Conservation (phyloP, 148 eudicot genomes). For the Beta vulgaris region DNA sequence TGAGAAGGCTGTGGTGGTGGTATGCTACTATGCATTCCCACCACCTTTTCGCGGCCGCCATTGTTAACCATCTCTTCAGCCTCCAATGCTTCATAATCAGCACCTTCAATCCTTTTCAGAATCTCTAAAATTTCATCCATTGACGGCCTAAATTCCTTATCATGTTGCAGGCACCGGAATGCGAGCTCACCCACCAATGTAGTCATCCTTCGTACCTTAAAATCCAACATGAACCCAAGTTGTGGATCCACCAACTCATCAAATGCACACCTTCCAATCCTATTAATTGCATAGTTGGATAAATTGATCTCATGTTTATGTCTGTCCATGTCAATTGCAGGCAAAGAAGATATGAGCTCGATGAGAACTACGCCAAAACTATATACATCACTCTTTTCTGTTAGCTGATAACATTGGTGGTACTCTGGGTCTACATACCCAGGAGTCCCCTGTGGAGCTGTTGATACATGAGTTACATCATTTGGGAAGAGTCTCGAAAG, state of each 20-base stretch:
- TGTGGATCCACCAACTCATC: constrained; percentile 17
- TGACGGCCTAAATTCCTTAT: constrained; percentile 8
- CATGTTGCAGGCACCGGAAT: constrained; percentile 15
- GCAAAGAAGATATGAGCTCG: constrained; percentile 18
- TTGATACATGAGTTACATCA: constrained; percentile 16
- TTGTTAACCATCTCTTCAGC: background rate
- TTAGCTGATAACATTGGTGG: constrained; percentile 16
- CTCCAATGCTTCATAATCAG: constrained; percentile 19
- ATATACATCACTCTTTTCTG: constrained; percentile 20
- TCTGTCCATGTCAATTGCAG: constrained; percentile 15
- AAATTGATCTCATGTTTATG: constrained; percentile 9
- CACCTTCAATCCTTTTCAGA: constrained; percentile 7
- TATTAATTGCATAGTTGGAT: constrained; percentile 14
- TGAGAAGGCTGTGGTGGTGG: background rate
- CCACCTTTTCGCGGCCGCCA: background rate
- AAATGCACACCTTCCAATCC: constrained; percentile 2
- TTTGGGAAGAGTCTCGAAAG: constrained; percentile 20
- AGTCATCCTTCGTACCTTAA: constrained; percentile 18
- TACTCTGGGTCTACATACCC: constrained; percentile 19
- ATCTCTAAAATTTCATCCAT: constrained; percentile 15
- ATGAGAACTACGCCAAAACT: constrained; percentile 18
- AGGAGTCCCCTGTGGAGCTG: constrained; percentile 23
- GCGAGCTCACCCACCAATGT: constrained; percentile 15
- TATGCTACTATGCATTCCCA: background rate
- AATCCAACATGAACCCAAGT: constrained; percentile 8